Conservation (phyloP, 2,329 filamentous ascomycete genomes). For the Penicillium sp. region DNA sequence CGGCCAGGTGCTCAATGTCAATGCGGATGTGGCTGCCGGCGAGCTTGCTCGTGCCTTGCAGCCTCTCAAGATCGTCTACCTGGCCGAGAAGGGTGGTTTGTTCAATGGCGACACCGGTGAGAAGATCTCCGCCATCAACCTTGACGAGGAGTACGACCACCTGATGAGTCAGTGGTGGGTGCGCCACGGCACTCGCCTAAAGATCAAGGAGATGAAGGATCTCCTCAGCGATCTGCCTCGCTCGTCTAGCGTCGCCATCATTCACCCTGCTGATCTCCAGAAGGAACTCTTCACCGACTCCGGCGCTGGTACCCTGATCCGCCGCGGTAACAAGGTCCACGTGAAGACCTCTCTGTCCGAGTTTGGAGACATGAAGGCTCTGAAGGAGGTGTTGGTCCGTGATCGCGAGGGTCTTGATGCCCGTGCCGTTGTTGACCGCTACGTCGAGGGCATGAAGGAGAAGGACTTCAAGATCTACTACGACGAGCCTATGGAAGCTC, state of each 20-base stretch:
- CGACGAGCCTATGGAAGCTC: constrained; percentile 88
- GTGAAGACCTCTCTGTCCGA: constrained; percentile 69
- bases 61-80: constrained; percentile 94
- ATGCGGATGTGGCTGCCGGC: constrained; percentile 93
- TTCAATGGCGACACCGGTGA: constrained; percentile 91
- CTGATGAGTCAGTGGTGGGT: constrained; percentile 95
- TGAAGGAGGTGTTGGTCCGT: constrained; percentile 79
- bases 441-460: constrained; percentile 73
- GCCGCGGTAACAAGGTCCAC: constrained; percentile 85
- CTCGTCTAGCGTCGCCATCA: constrained; percentile 94
- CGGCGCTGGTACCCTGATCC: constrained; percentile 88
- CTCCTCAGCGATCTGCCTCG: constrained; percentile 83
- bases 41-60: constrained; percentile 86
- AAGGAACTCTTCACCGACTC: constrained; percentile 97
- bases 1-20: constrained; percentile 93
- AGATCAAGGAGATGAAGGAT: constrained; percentile 98
- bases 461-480: constrained; percentile 90
- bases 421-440: constrained; percentile 79
- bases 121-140: constrained; percentile 95
- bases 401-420: constrained; percentile 81
- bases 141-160: constrained; percentile 92
- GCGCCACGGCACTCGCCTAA: constrained; percentile 87
- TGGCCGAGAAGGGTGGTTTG: constrained; percentile 96
- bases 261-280: constrained; percentile 91
- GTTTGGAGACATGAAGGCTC: constrained; percentile 71